These are phyloP conservation scores for Coelastrella sp. DNA, from an alignment of 139 green algal genomes.

Conservation along the genomic window DNA sequence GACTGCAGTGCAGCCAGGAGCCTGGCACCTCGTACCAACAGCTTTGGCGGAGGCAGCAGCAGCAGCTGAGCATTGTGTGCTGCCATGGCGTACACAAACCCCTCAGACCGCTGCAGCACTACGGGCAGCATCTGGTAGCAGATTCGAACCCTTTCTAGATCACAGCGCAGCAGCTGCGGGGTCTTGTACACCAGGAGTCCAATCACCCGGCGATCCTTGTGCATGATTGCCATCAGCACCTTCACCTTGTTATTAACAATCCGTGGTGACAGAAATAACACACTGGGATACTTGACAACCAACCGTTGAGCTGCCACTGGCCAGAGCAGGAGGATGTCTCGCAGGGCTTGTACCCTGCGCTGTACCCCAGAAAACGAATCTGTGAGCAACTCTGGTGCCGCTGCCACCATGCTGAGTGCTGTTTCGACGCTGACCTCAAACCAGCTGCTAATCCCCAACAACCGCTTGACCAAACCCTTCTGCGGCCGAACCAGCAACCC, in stretches of 20 bases:
- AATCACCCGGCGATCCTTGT: slow-evolving; percentile 49
- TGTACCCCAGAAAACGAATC: slow-evolving; percentile 37
- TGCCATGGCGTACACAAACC: slow-evolving; percentile 56
- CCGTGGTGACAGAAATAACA: slow-evolving; percentile 40
- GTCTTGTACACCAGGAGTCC: slow-evolving; percentile 43
- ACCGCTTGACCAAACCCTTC: background rate
- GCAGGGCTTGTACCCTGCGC: slow-evolving; percentile 38
- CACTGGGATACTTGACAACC: slow-evolving; percentile 26
- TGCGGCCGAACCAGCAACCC: slow-evolving; percentile 42
- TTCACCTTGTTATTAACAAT: slow-evolving; percentile 56
- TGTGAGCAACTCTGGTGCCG: slow-evolving; percentile 49
- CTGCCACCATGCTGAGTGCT: slow-evolving; percentile 40
- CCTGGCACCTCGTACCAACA: slow-evolving; percentile 36
- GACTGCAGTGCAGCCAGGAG: slow-evolving; percentile 37
- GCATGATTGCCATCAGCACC: slow-evolving; percentile 57
- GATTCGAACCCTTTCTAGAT: slow-evolving; percentile 32
- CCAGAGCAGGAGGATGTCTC: slow-evolving; percentile 37
- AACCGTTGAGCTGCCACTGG: slow-evolving; percentile 36
- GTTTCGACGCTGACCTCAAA: slow-evolving; percentile 10
- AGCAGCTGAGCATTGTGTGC: slow-evolving; percentile 49
- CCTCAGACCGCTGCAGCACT: slow-evolving; percentile 39
- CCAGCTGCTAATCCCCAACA: slow-evolving; percentile 2
- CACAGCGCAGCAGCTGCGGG: slow-evolving; percentile 47
- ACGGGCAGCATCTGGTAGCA: slow-evolving; percentile 44
- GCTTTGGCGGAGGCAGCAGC: slow-evolving; percentile 17